These are phyloP conservation scores for Chalciporus sphaerocephalus DNA, from an alignment of 768 basidiomycete genomes.

Conservation along the genomic window DNA sequence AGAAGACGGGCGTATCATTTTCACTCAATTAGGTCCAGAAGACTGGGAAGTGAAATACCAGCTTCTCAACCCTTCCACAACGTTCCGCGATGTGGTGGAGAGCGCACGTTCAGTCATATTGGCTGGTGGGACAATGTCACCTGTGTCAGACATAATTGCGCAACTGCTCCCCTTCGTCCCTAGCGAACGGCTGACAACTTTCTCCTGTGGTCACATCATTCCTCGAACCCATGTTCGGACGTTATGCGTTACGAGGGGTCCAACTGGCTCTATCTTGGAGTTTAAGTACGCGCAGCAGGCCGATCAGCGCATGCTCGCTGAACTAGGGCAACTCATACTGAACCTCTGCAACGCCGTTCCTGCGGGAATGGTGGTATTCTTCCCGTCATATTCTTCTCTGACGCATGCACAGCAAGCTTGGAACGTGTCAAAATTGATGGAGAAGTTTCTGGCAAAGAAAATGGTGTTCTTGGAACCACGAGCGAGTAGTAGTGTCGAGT, in stretches of 20 bases:
- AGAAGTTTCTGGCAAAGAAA: slow-evolving; percentile 67
- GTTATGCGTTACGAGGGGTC: slow-evolving; percentile 69
- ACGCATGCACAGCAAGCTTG: slow-evolving; percentile 63
- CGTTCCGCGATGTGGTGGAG: slow-evolving; percentile 81
- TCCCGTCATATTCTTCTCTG: slow-evolving; percentile 87
- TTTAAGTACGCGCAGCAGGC: slow-evolving; percentile 78
- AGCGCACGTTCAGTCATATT: slow-evolving; percentile 80
- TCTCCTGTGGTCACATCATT: slow-evolving; percentile 92
- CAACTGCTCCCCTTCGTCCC: slow-evolving; percentile 75
- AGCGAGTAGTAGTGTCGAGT: slow-evolving; percentile 66
- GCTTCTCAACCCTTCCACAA: slow-evolving; percentile 84
- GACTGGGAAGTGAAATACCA: slow-evolving; percentile 79
- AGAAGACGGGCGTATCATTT: slow-evolving; percentile 74
- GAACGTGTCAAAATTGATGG: slow-evolving; percentile 56
- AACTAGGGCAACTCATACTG: slow-evolving; percentile 79
- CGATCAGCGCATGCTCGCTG: slow-evolving; percentile 62
- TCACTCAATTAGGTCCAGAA: slow-evolving; percentile 46
- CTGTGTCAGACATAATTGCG: slow-evolving; percentile 82
- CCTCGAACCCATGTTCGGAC: slow-evolving; percentile 74
- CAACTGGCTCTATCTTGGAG: slow-evolving; percentile 65
- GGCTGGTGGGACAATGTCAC: slow-evolving; percentile 98
- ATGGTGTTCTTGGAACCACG: slow-evolving; percentile 91
- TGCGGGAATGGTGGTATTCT: slow-evolving; percentile 88
- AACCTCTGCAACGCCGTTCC: slow-evolving; percentile 79
- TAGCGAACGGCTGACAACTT: slow-evolving; percentile 59